These are phyloP conservation scores for Oryza nivara DNA, from an alignment of 176 grass and related monocot species.

Conservation along the genomic window DNA sequence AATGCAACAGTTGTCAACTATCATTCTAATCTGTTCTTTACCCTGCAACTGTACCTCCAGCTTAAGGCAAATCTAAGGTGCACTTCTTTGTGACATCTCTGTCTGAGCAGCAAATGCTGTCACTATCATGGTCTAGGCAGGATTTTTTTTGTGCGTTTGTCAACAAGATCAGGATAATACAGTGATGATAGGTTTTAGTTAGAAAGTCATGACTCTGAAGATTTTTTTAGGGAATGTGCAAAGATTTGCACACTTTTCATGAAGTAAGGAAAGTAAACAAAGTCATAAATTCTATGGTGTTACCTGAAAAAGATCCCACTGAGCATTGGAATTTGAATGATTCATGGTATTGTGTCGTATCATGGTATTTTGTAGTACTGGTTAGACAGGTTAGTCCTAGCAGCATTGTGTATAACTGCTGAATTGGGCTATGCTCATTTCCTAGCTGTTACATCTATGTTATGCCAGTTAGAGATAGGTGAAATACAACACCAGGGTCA, in stretches of 20 bases:
- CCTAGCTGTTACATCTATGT: not conserved
- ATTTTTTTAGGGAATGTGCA: not conserved
- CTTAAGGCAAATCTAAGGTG: conserved; percentile 1
- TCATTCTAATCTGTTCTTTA: not conserved
- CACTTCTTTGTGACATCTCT: not conserved
- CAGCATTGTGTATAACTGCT: not conserved
- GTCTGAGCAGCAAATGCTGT: conserved; percentile 10
- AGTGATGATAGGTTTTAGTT: not conserved
- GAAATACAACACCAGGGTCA: not conserved
- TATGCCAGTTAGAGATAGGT: not conserved
- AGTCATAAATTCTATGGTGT: not conserved
- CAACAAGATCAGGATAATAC: not conserved
- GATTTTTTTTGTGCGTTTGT: not conserved
- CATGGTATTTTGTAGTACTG: conserved; percentile 23
- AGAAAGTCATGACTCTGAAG: not conserved
- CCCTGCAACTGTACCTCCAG: conserved; percentile 10
- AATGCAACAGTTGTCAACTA: not conserved
- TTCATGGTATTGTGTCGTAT: conserved; percentile 8
- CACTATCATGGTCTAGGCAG: conserved; percentile 2
- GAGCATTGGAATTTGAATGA: conserved; percentile 2
- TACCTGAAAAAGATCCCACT: not conserved
- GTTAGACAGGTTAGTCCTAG: not conserved
- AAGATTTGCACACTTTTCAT: not conserved
- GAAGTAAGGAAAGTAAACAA: not conserved
- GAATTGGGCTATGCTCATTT: not conserved